These are phyloP conservation scores for Grigorovia humatica DNA, from an alignment of 805 yeast species.

Conservation along the genomic window DNA sequence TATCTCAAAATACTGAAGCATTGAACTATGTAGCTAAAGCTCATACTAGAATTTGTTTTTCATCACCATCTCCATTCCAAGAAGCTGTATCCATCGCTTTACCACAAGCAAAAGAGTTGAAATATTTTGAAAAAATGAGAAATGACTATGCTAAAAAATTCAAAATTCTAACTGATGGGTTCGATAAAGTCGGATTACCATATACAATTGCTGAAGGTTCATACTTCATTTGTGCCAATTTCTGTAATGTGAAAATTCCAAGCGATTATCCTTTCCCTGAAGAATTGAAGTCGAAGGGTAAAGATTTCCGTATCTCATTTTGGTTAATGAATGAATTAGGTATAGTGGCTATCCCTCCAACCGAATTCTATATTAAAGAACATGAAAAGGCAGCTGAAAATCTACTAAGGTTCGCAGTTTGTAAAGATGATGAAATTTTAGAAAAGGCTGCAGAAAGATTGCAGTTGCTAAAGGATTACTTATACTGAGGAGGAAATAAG, in stretches of 20 bases:
- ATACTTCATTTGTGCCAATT: conserved; percentile 82
- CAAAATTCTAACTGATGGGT: conserved; percentile 58
- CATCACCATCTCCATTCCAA: conserved; percentile 85
- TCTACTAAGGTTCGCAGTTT: conserved; percentile 86
- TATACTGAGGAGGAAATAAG: conserved; percentile 16
- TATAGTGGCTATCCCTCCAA: conserved; percentile 93
- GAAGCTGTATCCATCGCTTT: conserved; percentile 83
- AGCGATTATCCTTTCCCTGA: conserved; percentile 59
- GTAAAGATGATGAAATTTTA: conserved; percentile 78
- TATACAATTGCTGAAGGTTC: conserved; percentile 92
- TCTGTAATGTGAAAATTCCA: conserved; percentile 74
- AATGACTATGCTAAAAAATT: conserved; percentile 61
- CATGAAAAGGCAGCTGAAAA: conserved; percentile 72
- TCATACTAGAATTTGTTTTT: conserved; percentile 88
- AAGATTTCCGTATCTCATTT: conserved; percentile 80
- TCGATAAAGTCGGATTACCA: conserved; percentile 81
- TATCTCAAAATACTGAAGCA: conserved; percentile 67
- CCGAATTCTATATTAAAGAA: conserved; percentile 75
- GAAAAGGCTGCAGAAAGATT: conserved; percentile 75
- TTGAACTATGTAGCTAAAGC: conserved; percentile 77
- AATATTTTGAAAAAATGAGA: conserved; percentile 64
- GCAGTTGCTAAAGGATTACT: conserved; percentile 55
- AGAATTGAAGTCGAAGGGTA: conserved; percentile 56
- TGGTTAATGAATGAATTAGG: conserved; percentile 92
- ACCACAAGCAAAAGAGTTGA: conserved; percentile 44